phyloP scores from a whole-genome alignment of 73 alveolate species.

The Uronychia setigera region DNA sequence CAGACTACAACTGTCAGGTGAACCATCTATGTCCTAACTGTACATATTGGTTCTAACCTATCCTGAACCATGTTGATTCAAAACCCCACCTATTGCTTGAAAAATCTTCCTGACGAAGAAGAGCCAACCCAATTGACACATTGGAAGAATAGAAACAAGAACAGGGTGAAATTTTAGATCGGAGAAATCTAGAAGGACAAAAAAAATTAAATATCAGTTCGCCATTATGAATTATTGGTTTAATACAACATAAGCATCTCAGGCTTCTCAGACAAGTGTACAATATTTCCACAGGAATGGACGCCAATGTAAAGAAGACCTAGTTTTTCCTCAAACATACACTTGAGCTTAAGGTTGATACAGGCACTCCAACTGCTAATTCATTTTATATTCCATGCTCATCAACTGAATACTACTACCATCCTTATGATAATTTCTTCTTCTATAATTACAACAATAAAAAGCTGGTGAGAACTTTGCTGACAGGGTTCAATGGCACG shows the following conservation, averaged over 20 bases:
- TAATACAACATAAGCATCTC: neutral
- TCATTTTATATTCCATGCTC: neutral
- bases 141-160: too few species aligned
- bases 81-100: too few species aligned
- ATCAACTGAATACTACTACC: constrained; percentile 1
- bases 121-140: neutral
- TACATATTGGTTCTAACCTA: too few species aligned
- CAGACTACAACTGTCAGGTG: too few species aligned
- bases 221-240: too few species aligned
- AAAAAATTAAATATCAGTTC: too few species aligned
- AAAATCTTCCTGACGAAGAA: too few species aligned
- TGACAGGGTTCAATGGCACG: neutral
- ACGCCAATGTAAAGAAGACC: neutral
- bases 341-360: neutral
- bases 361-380: neutral
- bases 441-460: constrained; percentile 12
- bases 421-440: constrained; percentile 23
- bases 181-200: too few species aligned
- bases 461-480: neutral
- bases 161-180: too few species aligned
- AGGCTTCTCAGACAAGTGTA: neutral
- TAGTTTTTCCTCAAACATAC: neutral
- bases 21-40: too few species aligned
- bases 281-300: neutral
- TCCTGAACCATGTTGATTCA: too few species aligned